Base-by-base conservation (phyloP, 2,329 filamentous ascomycete species). In the Exserohilum turcica region DNA sequence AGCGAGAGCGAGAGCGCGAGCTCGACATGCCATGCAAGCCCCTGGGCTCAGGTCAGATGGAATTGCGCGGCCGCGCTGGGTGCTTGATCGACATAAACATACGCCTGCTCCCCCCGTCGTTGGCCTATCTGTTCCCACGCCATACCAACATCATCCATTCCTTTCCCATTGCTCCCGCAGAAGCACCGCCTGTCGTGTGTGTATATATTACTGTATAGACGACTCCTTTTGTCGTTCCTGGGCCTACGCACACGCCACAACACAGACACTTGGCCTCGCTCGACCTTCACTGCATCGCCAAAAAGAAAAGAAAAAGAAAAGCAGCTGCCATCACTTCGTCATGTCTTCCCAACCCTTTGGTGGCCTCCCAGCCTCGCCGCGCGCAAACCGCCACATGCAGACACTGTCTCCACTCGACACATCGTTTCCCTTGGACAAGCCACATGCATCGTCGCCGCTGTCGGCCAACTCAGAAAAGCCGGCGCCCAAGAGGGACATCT, bases 291-390 rank as follows among this genome's bases (percentile, higher is more conserved):
- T n/a, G n/a, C n/a, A n/a, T n/a, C n/a, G n/a, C n/a, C n/a, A n/a
- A n/a, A n/a, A n/a, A n/a, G n/a, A n/a, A n/a, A n/a, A n/a, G n/a
- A n/a, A n/a, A n/a, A n/a, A n/a, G n/a, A n/a, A n/a, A n/a, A n/a
- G n/a, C n/a, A n/a, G n/a, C n/a, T n/a, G n/a, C n/a, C 10, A 32
- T 36, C 32, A 57, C 47, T 8, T 65, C 32, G 56, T 47, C 9
- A 66, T 67, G 61, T 44, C 65, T 43, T 46, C 39, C 3, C 43
- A 54, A 28, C 60, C 62, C 43, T 59, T 60, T 12, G 63, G 42
- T 33, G 66, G 65, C 31, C 59, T 69, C n/a, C 68, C 66, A 24
- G 45, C 46, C 21, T 65, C 66, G 15, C 65, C 68, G 40, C 60
- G 66, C 50, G 60, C 54, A 40, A 57, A 53, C 32, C 63, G 55